phyloP scores from a whole-genome alignment of 148 eudicot genomes.

The Cornus florida region DNA sequence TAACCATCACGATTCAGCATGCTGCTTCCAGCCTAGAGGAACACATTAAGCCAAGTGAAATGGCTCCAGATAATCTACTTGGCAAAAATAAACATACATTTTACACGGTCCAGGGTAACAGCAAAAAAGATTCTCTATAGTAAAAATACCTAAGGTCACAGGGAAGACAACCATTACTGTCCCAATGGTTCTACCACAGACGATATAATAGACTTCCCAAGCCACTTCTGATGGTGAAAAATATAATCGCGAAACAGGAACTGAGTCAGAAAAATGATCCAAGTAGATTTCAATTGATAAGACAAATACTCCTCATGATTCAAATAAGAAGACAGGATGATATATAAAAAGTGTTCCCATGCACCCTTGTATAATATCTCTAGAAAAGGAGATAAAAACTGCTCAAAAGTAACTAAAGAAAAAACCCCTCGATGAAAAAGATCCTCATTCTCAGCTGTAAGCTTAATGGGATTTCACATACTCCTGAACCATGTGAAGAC shows the following conservation, averaged over 20 bases:
- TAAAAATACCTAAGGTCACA: no score
- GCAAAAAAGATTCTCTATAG: no score
- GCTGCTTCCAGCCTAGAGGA: no score
- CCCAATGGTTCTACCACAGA: no score
- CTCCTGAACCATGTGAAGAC: constrained; percentile 28
- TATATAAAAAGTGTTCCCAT: not conserved
- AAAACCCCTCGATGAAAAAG: not conserved
- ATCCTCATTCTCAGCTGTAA: not conserved
- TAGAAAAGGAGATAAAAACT: not conserved
- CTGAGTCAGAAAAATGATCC: not conserved
- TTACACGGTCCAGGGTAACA: no score
- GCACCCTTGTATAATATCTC: not conserved
- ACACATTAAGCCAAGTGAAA: no score
- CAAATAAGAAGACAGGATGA: not conserved
- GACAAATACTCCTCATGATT: not conserved
- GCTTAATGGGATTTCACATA: constrained; percentile 21
- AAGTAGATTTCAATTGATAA: not conserved
- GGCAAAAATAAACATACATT: no score
- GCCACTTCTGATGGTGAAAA: not conserved
- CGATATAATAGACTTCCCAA: no score
- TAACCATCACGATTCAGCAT: no score
- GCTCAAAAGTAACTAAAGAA: not conserved
- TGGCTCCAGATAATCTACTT: no score
- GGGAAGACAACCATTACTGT: no score
- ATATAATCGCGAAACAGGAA: not conserved